Base-by-base conservation (phyloP, 768 basidiomycete species). In the Symmetrospora coprosmae region DNA sequence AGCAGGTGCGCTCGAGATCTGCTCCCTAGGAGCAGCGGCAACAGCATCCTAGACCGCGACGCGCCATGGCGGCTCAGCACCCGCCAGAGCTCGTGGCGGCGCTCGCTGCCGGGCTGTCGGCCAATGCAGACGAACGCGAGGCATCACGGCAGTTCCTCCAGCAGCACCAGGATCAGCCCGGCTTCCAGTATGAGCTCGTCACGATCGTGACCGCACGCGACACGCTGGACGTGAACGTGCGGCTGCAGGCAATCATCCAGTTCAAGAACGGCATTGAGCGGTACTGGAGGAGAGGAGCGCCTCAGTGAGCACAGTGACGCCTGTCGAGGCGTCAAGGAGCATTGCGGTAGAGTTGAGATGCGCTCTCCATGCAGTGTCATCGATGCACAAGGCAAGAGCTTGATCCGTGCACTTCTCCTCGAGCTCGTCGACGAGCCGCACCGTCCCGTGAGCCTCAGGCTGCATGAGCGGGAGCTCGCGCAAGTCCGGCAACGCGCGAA, bases 181-280 rank as follows among this genome's bases (percentile, higher is more conserved):
- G 65, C 16, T 70, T 64, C 55, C 65, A 65, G 30, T 4, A 38
- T 1, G 33, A 46, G 25, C 50, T 70, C 11, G 39, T 62, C 11
- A 38, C 53, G 2, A 40, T 68, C 40, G 49, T 68, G 9, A 40
- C 63, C 16, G 48, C 53, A 11, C 40, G 51, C 9, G 38, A 52
- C 3, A 35, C 11, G 16, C 30, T 39, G 27, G 23, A 9, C 8
- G 41, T 84, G 35, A 74, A 74, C 16, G 78, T 89, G 49, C 81
- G 88, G 39, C 79, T 85, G 66, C 85, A 86, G 70, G 81, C 84
- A 25, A 86, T 87, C 64, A 84, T 91, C 56, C 87, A 88, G 68
- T 85, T 90, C 75, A 91, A 91, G 74, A 91, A 90, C 66, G 77
- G 78, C 1, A 82, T 82, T 2, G 71, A 82, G 2, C 73, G 73